These are phyloP conservation scores for Hypoxylon sp. DNA, from an alignment of 2,329 filamentous ascomycete genomes.

Conservation along the genomic window DNA sequence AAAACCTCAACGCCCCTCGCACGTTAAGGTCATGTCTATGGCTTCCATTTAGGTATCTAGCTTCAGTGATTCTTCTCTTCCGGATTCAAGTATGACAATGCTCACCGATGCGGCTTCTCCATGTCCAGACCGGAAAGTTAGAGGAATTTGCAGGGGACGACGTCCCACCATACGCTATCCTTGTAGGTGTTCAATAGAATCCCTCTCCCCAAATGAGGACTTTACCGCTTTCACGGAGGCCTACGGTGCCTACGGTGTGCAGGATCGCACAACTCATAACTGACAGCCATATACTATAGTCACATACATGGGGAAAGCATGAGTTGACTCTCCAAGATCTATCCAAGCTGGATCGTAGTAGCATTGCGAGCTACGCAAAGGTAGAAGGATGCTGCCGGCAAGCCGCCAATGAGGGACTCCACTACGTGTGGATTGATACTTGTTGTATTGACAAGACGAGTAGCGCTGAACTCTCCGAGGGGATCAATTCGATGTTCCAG, in stretches of 20 bases:
- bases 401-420: conserved; percentile 11
- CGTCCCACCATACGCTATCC: conserved; percentile 27
- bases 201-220: too few relatives aligned
- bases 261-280: background rate
- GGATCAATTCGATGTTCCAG: conserved; percentile 38
- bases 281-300: conserved; percentile 17
- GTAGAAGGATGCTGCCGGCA: conserved; percentile 27
- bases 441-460: conserved; percentile 28
- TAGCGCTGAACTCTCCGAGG: conserved; percentile 33
- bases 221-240: too few relatives aligned
- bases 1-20: too few relatives aligned
- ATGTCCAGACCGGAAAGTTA: conserved; percentile 26
- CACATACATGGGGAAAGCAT: conserved; percentile 31
- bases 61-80: background rate
- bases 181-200: too few relatives aligned
- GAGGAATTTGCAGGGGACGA: conserved; percentile 23
- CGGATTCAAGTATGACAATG: too few relatives aligned
- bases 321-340: conserved; percentile 37
- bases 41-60: too few relatives aligned
- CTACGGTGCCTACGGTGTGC: too few relatives aligned
- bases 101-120: conserved; percentile 20
- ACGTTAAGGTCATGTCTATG: too few relatives aligned
- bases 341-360: conserved; percentile 4
- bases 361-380: conserved; percentile 20
- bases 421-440: conserved; percentile 37